Percentiles rank a stretch among this genome's conserved stretches.
Evolutionary conservation across 495 filamentous ascomycete species (phyloP).

Genomic region (Jackrogersella multiformis): DNA sequence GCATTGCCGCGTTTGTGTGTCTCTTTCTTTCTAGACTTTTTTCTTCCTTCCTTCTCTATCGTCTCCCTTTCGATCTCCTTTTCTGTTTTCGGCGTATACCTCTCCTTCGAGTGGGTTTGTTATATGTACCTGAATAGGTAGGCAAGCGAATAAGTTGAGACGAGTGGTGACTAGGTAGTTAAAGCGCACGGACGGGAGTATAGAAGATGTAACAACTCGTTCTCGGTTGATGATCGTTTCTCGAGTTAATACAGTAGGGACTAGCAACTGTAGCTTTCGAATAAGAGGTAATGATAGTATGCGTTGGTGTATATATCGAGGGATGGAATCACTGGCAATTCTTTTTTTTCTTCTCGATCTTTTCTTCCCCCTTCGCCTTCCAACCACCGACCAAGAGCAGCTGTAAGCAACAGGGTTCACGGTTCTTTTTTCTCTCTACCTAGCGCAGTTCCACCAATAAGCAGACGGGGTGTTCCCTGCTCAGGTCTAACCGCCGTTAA

Average conservation of each 20-base stretch:
- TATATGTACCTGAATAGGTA: conserved; percentile 2
- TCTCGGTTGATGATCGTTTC: conserved; percentile 23
- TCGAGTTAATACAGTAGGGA: conserved; percentile 12
- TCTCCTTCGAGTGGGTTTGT: not conserved
- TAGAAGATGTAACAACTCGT: conserved; percentile 12
- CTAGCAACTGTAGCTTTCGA: conserved; percentile 7
- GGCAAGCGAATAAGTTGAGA: not conserved
- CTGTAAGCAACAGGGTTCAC: conserved; percentile 25
- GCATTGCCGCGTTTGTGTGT: conserved; percentile 27
- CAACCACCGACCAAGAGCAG: conserved; percentile 10
- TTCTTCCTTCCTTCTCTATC: no score
- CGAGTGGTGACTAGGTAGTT: not conserved
- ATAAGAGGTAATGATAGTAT: conserved; percentile 4
- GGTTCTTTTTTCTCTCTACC: conserved; percentile 2
- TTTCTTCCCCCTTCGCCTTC: conserved; percentile 12
- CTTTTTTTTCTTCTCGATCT: not conserved
- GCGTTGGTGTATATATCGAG: not conserved
- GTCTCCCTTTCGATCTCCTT: not conserved
- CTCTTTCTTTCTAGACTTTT: conserved; percentile 4
- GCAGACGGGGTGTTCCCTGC: conserved; percentile 26
- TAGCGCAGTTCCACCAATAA: conserved; percentile 27
- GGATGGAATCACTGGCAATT: conserved; percentile 1
- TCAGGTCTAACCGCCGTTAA: conserved; percentile 34
- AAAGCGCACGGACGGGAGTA: not conserved
- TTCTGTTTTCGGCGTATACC: not conserved